Evolutionary conservation across 2,329 filamentous ascomycete genomes (phyloP).

Genomic region (Claviceps sp.): DNA sequence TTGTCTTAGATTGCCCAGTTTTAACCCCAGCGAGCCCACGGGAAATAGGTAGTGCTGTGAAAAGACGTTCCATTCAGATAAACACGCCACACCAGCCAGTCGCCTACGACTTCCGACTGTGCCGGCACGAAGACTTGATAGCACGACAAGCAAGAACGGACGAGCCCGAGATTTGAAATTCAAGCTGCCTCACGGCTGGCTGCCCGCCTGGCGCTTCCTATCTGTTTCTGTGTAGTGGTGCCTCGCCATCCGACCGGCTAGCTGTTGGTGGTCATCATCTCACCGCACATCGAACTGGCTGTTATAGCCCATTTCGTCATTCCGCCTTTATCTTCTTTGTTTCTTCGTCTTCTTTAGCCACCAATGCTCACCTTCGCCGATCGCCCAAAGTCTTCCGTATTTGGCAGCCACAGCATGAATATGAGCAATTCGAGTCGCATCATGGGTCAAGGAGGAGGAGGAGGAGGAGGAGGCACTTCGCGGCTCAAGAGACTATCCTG

Average conservation of each 20-base stretch:
- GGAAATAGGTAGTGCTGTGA: background rate
- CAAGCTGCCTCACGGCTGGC: background rate
- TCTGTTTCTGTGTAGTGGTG: background rate
- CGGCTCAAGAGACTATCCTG: constrained; percentile 5
- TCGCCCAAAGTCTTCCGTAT: constrained; percentile 4
- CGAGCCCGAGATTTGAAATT: background rate
- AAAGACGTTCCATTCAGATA: background rate
- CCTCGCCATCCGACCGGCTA: background rate
- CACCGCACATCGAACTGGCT: background rate
- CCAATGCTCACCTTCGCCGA: constrained; percentile 7
- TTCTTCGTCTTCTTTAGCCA: constrained; percentile 1
- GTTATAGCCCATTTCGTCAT: background rate
- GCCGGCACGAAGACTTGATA: background rate
- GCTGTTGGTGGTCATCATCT: background rate
- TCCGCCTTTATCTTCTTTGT: background rate
- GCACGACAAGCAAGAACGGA: background rate
- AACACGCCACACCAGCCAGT: background rate
- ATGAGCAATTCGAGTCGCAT: background rate
- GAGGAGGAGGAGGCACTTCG: constrained; percentile 4
- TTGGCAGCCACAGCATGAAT: constrained; percentile 5
- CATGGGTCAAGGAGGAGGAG: constrained; percentile 4
- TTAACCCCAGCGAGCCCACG: background rate
- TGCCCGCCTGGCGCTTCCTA: background rate
- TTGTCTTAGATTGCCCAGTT: constrained; percentile 5
- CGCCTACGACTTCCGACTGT: background rate